Percentiles rank a stretch among this genome's conserved stretches.
phyloP scores from a whole-genome alignment of 202 grass and related monocot genomes.

The Alloteropsis angusta region DNA sequence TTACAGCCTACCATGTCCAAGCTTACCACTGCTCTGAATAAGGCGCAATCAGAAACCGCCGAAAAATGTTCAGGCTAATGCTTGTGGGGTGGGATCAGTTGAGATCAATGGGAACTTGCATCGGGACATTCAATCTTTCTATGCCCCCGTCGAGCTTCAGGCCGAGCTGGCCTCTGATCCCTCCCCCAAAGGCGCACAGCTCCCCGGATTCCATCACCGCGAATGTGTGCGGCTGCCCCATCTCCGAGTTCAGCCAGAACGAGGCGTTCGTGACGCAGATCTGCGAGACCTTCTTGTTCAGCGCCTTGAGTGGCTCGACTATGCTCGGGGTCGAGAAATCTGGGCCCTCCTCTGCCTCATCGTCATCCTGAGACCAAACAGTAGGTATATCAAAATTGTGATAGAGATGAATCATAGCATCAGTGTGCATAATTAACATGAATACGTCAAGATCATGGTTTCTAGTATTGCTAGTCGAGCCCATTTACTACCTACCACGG shows the following conservation, averaged over 20 bases:
- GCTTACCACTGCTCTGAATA: background rate
- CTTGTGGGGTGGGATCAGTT: background rate
- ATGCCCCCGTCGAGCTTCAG: slow-evolving; percentile 29
- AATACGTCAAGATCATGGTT: background rate
- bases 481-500: background rate
- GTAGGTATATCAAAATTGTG: background rate
- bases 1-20: slow-evolving; percentile 15
- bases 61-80: background rate
- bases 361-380: slow-evolving; percentile 27
- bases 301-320: slow-evolving; percentile 34
- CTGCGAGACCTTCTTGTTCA: slow-evolving; percentile 42
- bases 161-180: slow-evolving; percentile 47
- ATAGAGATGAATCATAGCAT: background rate
- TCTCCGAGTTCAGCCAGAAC: slow-evolving; percentile 25
- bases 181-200: slow-evolving; percentile 38
- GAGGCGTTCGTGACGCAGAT: slow-evolving; percentile 44
- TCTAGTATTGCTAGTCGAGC: background rate
- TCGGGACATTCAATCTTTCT: slow-evolving; percentile 11
- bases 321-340: slow-evolving; percentile 33
- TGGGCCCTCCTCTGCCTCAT: slow-evolving; percentile 16
- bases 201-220: slow-evolving; percentile 38
- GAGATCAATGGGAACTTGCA: slow-evolving; percentile 28
- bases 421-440: background rate
- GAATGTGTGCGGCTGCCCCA: slow-evolving; percentile 38
- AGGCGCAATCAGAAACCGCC: background rate